Evolutionary conservation across 805 yeast species (phyloP), one percentile per base, ranked within the genome.

Genomic region (Grigorovia humatica): DNA sequence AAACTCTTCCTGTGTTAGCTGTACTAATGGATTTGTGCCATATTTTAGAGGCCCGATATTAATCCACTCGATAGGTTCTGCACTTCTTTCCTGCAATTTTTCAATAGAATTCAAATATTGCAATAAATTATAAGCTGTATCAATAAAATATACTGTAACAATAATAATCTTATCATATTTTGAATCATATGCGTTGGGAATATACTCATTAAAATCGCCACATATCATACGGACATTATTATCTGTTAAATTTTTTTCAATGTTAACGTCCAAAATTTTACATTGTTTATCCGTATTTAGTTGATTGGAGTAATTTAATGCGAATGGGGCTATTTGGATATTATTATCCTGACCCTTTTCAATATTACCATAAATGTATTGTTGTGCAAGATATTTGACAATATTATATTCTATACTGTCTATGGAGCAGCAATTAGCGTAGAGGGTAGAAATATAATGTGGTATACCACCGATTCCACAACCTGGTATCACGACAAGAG

Each of bases 41-140:
- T 93, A 91, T 65, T 90, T 85, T 54, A 93, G 72, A 0, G 99
- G 99, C 0, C 99, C 99, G 13, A 82, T 74, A 63, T 93, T 91
- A 55, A 91, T 79, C 98, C 98, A 91, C 44, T 76, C 72, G 0
- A 87, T 83, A 3, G 74, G 74, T 15, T 70, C 70, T 2, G 19
- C n/a, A 41, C 59, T 48, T 9, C 70, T 72, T 9, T 61, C 60
- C 11, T 73, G 67, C 40, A 83, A 59, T 11, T 65, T 59, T 51
- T 77, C 76, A 41, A 91, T 81, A 0, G 83, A 68, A 50, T 83
- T 84, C 51, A 91, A 66, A 65, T 90, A 90, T 43, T 80, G 83
- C 55, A 91, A 73, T 48, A 88, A 63, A 61, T 90, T 87, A 59
- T 88, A 95, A 0, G 97, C 97, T 0, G 98, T 91, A 67, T 91